Evolutionary conservation across 176 grass and related monocot species (phyloP), one percentile per base, ranked within the genome.

Genomic region (Neostapfia colusana): DNA sequence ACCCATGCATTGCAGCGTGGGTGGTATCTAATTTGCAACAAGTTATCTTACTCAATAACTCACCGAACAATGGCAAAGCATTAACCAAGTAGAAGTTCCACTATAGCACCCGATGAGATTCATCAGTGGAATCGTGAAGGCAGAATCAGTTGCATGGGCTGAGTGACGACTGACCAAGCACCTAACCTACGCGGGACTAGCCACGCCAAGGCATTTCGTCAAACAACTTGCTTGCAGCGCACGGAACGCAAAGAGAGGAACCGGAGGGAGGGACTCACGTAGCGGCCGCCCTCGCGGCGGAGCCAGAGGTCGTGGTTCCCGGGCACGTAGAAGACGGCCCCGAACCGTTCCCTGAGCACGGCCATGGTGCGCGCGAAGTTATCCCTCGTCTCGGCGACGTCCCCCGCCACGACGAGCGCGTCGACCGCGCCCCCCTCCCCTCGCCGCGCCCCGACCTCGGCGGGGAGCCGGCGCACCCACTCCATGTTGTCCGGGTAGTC

Each of bases 281-380:
- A 94, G 53, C 83, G 88, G 10, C 87, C 89, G 26, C 34, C 76
- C 81, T 98, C 95, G 35, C 91, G 85, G 51, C 89, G 91, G 26
- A 88, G 84, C 95, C 91, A 94, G 71, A 98, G 87, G 60, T 98
- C 95, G 82, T 98, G 95, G 83, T 98, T 98, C 44, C 95, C 95
- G 0, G 87, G 91, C 43, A 98, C 89, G 80, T 88, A 98, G 85
- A 94, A 98, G 27, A 98, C 84, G 17, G 81, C 86, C 28, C 45
- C 68, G 73, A 98, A 98, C 1, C 77, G 63, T 13, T 74, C 73
- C 79, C 88, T 86, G 86, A 98, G 81, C 20, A 81, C 89, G 16
- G 28, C 78, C 95, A 98, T 92, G 59, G 95, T 88, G 61, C 70
- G 73, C 67, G 79, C 82, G 73, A 98, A 98, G 76, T 88, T 86